Conservation (phyloP, 208 protist species). For the Angomonas ambiguus region DNA sequence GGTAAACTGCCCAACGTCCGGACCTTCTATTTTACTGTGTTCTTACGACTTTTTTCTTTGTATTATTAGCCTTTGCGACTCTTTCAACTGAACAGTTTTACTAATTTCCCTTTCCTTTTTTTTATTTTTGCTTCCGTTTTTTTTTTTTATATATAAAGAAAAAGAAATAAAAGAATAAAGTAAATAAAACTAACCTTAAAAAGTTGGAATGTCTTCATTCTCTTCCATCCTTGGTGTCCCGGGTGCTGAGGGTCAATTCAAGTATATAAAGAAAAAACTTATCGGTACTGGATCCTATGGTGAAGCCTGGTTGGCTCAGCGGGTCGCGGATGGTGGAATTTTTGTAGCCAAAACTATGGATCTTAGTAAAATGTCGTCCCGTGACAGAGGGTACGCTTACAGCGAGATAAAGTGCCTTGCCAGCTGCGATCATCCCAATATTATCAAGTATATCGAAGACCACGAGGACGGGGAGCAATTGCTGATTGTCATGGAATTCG, state of each 20-base stretch:
- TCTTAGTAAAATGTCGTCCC: conserved; percentile 78
- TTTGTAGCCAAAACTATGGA: conserved; percentile 85
- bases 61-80: not conserved
- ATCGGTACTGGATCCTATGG: conserved; percentile 85
- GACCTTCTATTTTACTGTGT: conserved; percentile 1
- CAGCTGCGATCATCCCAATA: conserved; percentile 79
- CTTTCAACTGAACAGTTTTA: not conserved
- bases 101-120: not conserved
- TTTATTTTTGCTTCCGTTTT: not conserved
- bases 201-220: conserved; percentile 14
- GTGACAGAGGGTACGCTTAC: conserved; percentile 76
- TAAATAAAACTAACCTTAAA: not conserved
- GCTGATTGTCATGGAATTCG: conserved; percentile 88
- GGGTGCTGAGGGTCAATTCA: conserved; percentile 33
- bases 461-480: conserved; percentile 74
- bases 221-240: conserved; percentile 40
- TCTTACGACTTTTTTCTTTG: not conserved
- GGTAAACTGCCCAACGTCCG: too few species aligned
- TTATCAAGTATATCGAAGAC: conserved; percentile 85
- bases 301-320: conserved; percentile 79
- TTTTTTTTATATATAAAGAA: not conserved
- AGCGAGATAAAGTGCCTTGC: conserved; percentile 87
- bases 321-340: conserved; percentile 45
- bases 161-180: not conserved
- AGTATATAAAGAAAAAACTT: conserved; percentile 77